Conservation (phyloP, 495 filamentous ascomycete genomes). For the Penicillium soppii region DNA sequence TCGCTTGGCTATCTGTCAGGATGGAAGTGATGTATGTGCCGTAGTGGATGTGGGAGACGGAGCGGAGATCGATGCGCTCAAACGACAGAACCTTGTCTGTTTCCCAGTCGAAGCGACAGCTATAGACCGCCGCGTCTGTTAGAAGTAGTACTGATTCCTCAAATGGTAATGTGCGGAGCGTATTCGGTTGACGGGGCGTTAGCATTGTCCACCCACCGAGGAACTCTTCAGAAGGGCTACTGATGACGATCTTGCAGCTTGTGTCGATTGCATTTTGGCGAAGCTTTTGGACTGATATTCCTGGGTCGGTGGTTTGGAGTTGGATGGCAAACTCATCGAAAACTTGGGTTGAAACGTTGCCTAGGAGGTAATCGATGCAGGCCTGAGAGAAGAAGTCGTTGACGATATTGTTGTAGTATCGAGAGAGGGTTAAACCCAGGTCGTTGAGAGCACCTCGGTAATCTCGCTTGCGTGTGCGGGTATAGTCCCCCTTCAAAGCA, state of each 20-base stretch:
- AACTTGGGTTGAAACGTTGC: slow-evolving; percentile 75
- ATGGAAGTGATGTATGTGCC: slow-evolving; percentile 90
- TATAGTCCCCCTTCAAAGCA: slow-evolving; percentile 94
- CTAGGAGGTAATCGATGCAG: slow-evolving; percentile 90
- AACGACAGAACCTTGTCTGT: slow-evolving; percentile 89
- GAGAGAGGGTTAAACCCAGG: slow-evolving; percentile 78
- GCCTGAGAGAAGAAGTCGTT: slow-evolving; percentile 96
- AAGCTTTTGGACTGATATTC: slow-evolving; percentile 77
- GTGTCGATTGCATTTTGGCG: slow-evolving; percentile 87
- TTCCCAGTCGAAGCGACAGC: slow-evolving; percentile 88
- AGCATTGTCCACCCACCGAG: slow-evolving; percentile 81
- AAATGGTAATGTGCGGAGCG: slow-evolving; percentile 64
- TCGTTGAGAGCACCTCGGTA: slow-evolving; percentile 93
- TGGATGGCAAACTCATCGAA: slow-evolving; percentile 90
- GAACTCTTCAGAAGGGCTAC: slow-evolving; percentile 78
- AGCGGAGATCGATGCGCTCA: slow-evolving; percentile 76
- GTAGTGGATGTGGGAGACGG: slow-evolving; percentile 65
- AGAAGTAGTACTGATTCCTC: slow-evolving; percentile 84
- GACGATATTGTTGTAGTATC: slow-evolving; percentile 73
- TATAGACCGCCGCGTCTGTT: slow-evolving; percentile 81
- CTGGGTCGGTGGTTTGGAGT: slow-evolving; percentile 85
- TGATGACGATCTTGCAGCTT: slow-evolving; percentile 78
- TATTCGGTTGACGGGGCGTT: slow-evolving; percentile 64
- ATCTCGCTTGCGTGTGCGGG: slow-evolving; percentile 83
- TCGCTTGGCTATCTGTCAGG: slow-evolving; percentile 66